These are phyloP conservation scores for Fusarium nygamai DNA, from an alignment of 2,329 filamentous ascomycete species.

Conservation along the genomic window DNA sequence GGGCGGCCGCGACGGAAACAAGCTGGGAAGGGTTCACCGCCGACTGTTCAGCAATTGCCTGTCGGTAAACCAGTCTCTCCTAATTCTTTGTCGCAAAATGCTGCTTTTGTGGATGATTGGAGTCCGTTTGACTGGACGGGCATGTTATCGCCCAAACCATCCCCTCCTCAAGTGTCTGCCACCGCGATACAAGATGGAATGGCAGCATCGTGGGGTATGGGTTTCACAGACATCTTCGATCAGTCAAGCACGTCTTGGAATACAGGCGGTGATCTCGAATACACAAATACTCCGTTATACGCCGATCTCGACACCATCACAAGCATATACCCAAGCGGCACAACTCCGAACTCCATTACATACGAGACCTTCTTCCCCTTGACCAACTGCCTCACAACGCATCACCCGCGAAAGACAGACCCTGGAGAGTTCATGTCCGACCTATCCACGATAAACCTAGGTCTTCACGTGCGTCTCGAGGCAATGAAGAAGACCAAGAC, in stretches of 20 bases:
- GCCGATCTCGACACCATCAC: neutral
- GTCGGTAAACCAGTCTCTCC: neutral
- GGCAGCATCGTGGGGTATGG: neutral
- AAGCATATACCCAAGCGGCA: fast-evolving
- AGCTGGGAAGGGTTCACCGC: neutral
- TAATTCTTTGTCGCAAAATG: fast-evolving
- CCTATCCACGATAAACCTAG: neutral
- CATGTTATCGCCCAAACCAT: fast-evolving
- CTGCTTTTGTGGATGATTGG: neutral
- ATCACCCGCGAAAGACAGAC: neutral
- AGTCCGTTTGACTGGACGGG: neutral
- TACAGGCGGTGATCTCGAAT: neutral
- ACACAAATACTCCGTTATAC: fast-evolving
- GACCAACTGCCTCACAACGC: neutral
- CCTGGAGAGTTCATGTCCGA: neutral
- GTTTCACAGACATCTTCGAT: neutral
- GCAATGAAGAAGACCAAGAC: neutral
- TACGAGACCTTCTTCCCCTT: neutral
- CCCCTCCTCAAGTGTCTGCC: neutral
- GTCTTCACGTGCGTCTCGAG: neutral
- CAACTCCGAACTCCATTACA: fast-evolving
- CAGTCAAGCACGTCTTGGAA: neutral
- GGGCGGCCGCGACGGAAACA: neutral
- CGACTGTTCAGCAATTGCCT: neutral
- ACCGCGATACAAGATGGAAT: neutral